Evolutionary conservation across 75 land plant genomes (phyloP).

Genomic region (Pinus albicaulis): DNA sequence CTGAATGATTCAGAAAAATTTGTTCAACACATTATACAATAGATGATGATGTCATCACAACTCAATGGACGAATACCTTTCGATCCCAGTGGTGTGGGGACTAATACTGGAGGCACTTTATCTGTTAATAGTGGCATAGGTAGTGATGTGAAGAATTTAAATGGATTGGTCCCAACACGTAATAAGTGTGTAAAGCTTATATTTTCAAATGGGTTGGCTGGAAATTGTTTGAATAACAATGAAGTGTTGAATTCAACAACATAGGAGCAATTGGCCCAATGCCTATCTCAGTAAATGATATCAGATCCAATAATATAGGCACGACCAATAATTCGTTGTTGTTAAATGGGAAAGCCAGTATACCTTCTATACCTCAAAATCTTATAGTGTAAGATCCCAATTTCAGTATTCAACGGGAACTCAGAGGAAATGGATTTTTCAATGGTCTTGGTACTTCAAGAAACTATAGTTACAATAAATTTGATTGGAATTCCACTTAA

Average conservation of each 20-base stretch:
- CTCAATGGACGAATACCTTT: conserved; percentile 15
- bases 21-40: conserved; percentile 61
- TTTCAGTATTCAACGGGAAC: conserved; percentile 44
- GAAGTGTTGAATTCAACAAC: conserved; percentile 20
- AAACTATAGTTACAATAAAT: conserved; percentile 62
- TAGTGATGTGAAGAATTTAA: conserved; percentile 51
- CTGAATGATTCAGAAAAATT: conserved; percentile 53
- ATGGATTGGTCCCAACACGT: conserved; percentile 26
- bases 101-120: not conserved
- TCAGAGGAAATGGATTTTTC: no score
- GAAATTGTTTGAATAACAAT: conserved; percentile 28
- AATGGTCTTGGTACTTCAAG: no score
- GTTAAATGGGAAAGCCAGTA: conserved; percentile 53
- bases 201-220: conserved; percentile 33
- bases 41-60: conserved; percentile 60
- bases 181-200: conserved; percentile 21
- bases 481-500: conserved; percentile 50
- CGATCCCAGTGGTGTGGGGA: not conserved
- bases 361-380: conserved; percentile 35
- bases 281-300: conserved; percentile 32
- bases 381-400: conserved; percentile 11
- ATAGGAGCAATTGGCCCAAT: conserved; percentile 26
- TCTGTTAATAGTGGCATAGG: conserved; percentile 26
- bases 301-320: conserved; percentile 21
- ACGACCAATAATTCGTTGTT: conserved; percentile 37